Evolutionary conservation across 192 early-diverging fungal species (phyloP).

Genomic region (Linnemannia schmuckeri): DNA sequence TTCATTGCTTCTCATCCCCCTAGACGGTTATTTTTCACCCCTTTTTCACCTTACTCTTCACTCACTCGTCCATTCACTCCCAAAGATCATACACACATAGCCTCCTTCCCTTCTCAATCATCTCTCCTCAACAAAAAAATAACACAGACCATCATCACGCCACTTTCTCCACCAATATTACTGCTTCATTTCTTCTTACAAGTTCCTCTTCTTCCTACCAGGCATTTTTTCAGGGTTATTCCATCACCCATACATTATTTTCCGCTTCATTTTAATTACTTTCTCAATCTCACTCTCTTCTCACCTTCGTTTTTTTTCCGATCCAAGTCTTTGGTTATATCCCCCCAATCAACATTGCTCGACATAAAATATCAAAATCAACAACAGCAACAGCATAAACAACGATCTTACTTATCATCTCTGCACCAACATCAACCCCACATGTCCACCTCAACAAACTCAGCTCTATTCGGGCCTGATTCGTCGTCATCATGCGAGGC

Average conservation of each 20-base stretch:
- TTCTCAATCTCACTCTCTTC: background rate
- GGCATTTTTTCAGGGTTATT: background rate
- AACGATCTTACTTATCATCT: background rate
- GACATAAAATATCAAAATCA: background rate
- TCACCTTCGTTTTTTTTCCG: no score
- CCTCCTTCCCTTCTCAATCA: background rate
- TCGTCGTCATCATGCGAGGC: background rate
- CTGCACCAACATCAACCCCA: background rate
- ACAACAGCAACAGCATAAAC: background rate
- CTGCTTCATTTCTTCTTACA: background rate
- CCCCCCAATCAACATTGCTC: background rate
- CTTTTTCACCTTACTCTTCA: background rate
- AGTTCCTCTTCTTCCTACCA: background rate
- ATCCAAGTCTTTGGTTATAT: background rate
- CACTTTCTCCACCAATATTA: conserved; percentile 9
- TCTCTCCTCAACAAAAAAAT: background rate
- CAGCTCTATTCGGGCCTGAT: background rate
- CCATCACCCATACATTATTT: background rate
- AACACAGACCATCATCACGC: conserved; percentile 9
- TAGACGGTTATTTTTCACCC: background rate
- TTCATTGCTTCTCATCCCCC: background rate
- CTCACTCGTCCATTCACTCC: background rate
- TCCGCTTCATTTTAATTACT: background rate
- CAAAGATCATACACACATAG: background rate
- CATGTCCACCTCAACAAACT: conserved; percentile 1